Base-by-base conservation (phyloP, 2,329 filamentous ascomycete species). In the Aureobasidium sp. region DNA sequence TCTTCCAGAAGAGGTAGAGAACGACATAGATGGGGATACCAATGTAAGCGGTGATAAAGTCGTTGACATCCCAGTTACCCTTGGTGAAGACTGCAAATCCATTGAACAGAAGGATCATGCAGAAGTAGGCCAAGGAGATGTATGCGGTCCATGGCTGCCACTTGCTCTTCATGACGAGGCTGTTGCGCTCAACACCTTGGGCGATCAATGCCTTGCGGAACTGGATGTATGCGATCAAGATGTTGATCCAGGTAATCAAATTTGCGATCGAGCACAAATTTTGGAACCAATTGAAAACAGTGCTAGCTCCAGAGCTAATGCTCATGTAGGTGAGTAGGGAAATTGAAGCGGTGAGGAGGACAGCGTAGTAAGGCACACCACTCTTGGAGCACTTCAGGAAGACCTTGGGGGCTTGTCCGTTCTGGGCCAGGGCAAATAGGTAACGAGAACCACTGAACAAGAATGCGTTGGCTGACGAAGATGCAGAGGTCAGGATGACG, bases 401-500 rank as follows among this genome's bases (percentile, higher is more conserved):
- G 67, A 84, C 74, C 59, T 71, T 75, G 2, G 82, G 82, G 1
- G 81, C 82, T 66, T 82, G 80, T 3, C 76, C 72, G 66, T 81
- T 80, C 66, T 81, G 76, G 1, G 77, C 77, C 44, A 79, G 69
- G 63, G 72, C 74, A 65, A 81, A 82, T 10, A 84, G 74, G 62
- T 79, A 79, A 64, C 82, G 77, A 7, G 79, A 82, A 12, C 78
- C 79, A 2, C 78, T 77, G 68, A 81, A 80, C 59, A 92, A 76
- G 69, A 82, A 84, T 66, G 87, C 84, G 67, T 91, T 91, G 0
- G 83, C 85, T 0, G 87, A 81, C 0, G 87, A 90, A 75, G 84
- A 87, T 0, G 86, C 87, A 0, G 86, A 88, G 0, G 86, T 89
- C 66, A 92, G 80, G 67, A 92, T 86, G 29, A 92, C 79, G 39